A percentile compares a stretch with the other conserved stretches of the same genome.
Evolutionary conservation across 495 filamentous ascomycete species (phyloP).

Genomic region (Penicillium dipodomyicola): DNA sequence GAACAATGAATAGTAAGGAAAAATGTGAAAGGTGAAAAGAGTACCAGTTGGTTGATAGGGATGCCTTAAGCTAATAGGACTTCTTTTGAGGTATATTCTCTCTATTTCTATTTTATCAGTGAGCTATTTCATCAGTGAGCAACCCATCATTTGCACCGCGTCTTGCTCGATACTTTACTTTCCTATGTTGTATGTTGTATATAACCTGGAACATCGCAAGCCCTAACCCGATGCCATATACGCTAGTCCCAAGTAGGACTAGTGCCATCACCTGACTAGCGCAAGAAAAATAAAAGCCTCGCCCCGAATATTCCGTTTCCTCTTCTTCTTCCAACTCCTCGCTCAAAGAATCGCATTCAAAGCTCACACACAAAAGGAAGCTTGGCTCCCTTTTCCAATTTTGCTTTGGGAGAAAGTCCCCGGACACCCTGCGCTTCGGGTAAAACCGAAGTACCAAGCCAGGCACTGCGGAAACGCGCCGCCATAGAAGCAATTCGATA

Average conservation of each 20-base stretch:
- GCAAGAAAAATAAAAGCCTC: conserved; percentile 25
- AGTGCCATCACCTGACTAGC: conserved; percentile 25
- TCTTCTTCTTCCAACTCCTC: conserved; percentile 64
- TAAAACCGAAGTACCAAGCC: conserved; percentile 31
- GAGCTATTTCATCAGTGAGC: background rate
- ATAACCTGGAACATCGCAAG: background rate
- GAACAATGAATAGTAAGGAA: background rate
- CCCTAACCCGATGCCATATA: background rate
- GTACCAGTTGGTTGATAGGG: background rate
- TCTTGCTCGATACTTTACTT: background rate
- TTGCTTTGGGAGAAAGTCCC: conserved; percentile 99
- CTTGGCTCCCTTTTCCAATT: conserved; percentile 30
- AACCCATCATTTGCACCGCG: background rate
- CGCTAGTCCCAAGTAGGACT: conserved; percentile 25
- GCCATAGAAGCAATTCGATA: conserved; percentile 95
- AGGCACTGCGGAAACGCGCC: conserved; percentile 91
- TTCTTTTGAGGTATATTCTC: background rate
- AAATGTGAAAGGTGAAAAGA: background rate
- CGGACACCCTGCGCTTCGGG: conserved; percentile 72
- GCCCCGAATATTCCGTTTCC: conserved; percentile 11
- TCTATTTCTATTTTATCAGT: background rate
- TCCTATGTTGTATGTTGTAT: too few relatives aligned
- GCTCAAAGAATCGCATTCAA: conserved; percentile 99
- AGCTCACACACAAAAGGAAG: conserved; percentile 86
- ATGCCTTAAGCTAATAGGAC: background rate